Base-by-base conservation (phyloP, 2,329 filamentous ascomycete genomes). In the Fusarium clavum region DNA sequence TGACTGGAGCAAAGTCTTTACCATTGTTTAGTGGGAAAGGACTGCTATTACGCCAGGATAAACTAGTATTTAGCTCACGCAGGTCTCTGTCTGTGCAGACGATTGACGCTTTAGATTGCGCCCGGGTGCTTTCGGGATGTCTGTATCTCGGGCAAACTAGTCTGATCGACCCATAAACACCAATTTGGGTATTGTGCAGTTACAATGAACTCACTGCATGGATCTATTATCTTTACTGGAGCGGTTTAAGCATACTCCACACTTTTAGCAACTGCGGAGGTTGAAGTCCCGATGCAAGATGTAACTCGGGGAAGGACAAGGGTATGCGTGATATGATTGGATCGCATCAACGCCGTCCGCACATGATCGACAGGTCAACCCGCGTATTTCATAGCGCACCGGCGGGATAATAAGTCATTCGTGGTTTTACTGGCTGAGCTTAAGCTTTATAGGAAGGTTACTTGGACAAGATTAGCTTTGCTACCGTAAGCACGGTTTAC, bases 241-340 rank as follows among this genome's bases (percentile, higher is more conserved):
- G 57, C 67, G 67, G 55, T 4, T 69, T 45, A 32, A 41, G 12
- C 18, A 11, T 10, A 20, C 41, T 30, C 57, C 67, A 24, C 54
- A 47, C 53, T 34, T 13, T 43, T 29, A 56, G 43, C 14, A 38
- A 45, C 12, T 29, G 22, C 61, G 66, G 61, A 55, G 43, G 27
- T 30, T 32, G 18, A 43, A 25, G 11, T 25, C 44, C 66, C 66
- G 61, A 27, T 52, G 18, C 20, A 27, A 14, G 18, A 38, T 40
- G 48, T 25, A 27, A 40, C 48, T 24, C 16, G 46, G 44, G 25
- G 54, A 70, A 34, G 34, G 34, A 14, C 48, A 40, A 12, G 48
- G 32, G 30, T 16, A 24, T n/a, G 18, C 4, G 9, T 5, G 8
- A 9, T 11, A n/a, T 49, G 27, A 70, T 70, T 70, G 67, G 67